phyloP scores from a whole-genome alignment of 108 stramenopile genomes.

The Discostella stelligeroides region DNA sequence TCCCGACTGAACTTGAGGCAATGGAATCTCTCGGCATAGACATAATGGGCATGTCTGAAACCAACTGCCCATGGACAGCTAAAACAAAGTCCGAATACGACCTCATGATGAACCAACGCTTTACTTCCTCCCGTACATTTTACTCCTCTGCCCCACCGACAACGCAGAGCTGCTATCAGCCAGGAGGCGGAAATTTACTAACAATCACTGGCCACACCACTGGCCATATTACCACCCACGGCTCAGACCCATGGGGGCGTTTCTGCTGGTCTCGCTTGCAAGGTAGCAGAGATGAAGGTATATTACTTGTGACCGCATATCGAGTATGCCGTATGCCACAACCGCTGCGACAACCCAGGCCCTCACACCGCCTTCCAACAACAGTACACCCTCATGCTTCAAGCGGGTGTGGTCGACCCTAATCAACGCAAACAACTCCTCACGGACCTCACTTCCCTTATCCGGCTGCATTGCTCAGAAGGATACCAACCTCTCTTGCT shows the following conservation, averaged over 20 bases:
- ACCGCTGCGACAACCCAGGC: background rate
- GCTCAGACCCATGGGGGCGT: background rate
- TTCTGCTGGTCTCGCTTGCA: background rate
- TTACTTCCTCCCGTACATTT: background rate
- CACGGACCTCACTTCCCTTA: background rate
- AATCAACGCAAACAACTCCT: background rate
- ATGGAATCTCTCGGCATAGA: too few relatives aligned
- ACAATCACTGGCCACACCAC: background rate
- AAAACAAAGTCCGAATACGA: background rate
- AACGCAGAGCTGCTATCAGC: background rate
- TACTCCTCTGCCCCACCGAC: background rate
- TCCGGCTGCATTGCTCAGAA: background rate
- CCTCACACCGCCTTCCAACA: slow-evolving; percentile 2
- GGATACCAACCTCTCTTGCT: background rate
- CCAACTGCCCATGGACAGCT: too few relatives aligned
- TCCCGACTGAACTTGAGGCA: too few relatives aligned
- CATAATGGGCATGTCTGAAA: too few relatives aligned
- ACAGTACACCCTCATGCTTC: background rate
- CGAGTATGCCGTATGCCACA: slow-evolving; percentile 6
- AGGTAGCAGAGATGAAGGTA: slow-evolving; percentile 4
- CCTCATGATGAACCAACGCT: background rate
- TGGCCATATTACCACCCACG: background rate
- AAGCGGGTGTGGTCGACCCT: background rate
- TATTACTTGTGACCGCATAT: background rate
- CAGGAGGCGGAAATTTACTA: background rate